Conservation (phyloP, 1,284 basidiomycete species). For the Rhodotorula glutinis region DNA sequence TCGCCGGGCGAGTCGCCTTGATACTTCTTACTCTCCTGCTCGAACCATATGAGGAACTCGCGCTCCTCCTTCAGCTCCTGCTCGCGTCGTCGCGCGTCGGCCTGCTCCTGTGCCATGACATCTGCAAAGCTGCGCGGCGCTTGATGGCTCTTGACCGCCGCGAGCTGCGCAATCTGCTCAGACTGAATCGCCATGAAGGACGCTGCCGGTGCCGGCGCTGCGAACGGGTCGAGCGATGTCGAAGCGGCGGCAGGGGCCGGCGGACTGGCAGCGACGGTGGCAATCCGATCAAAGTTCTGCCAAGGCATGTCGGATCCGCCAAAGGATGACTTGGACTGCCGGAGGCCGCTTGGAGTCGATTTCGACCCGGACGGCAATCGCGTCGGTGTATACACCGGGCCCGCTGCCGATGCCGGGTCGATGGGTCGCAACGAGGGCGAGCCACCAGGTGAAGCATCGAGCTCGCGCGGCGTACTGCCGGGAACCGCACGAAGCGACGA, state of each 20-base stretch:
- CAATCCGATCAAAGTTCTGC: constrained; percentile 40
- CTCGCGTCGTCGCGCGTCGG: constrained; percentile 15
- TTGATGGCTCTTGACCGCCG: constrained; percentile 21
- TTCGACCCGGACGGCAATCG: constrained; percentile 4
- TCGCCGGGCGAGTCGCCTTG: constrained; percentile 5
- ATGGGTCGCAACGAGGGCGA: background rate
- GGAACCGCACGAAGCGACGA: background rate
- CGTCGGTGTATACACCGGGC: constrained; percentile 41
- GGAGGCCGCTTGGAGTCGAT: constrained; percentile 4
- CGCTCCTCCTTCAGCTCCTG: constrained; percentile 39
- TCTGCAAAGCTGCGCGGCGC: constrained; percentile 38
- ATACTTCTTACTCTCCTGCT: constrained; percentile 37
- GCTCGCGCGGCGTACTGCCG: background rate
- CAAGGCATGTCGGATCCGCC: constrained; percentile 42
- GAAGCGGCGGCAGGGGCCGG: constrained; percentile 45
- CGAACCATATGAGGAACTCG: constrained; percentile 45
- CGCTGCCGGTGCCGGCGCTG: constrained; percentile 5
- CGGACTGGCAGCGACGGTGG: constrained; percentile 41
- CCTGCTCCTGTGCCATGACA: constrained; percentile 43
- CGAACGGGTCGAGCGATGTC: constrained; percentile 43
- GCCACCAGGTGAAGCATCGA: background rate
- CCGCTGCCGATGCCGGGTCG: constrained; percentile 33
- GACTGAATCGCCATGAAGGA: constrained; percentile 1
- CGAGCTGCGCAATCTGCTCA: constrained; percentile 5
- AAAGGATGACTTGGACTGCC: constrained; percentile 31